Base-by-base conservation (phyloP, 176 grass and related monocot species). In the Typha latifolia region DNA sequence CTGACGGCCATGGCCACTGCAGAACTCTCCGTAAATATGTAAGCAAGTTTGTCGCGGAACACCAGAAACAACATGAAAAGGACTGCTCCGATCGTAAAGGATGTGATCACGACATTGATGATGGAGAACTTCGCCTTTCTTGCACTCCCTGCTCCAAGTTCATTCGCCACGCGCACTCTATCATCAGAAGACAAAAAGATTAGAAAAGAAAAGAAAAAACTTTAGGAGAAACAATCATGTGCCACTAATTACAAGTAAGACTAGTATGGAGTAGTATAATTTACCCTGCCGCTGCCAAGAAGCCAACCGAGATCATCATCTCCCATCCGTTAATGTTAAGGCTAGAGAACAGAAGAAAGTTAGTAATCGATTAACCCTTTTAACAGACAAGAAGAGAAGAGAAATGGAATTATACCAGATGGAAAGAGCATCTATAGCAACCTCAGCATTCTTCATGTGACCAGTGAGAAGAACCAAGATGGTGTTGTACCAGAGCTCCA, bases 301-400 rank as follows among this genome's bases (percentile, higher is more conserved):
- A 91, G 32, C 88, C 88, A 0, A 97, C 20, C 15, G 88, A 84
- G 15, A 92, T 86, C 88, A 97, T 97, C 88, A 91, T 91, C 75
- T 92, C 83, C 94, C 85, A 97, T n/a, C 85, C 94, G 50, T 90
- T 97, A 76, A 92, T 97, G 14, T 92, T 97, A 31, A 97, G 67
- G 81, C 93, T 92, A 74, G 71, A 73, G 13, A 32, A 22, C 20
- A 19, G 53, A 59, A 22, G 53, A 13, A 59, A 59, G 53, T 59
- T 19, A 59, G 53, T 59, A 19, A 59, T 19, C n/a, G 14, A 61
- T 69, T 24, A 62, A 49, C 10, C 12, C 12, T 37, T 74, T 47
- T 12, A 84, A n/a, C n/a, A 55, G 23, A 51, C 18, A 61, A 32
- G 13, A 70, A 31, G 3, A 63, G 11, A 61, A 24, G 34, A 27